phyloP scores from a whole-genome alignment of 2,329 filamentous ascomycete genomes.

The Ascochyta pisi region DNA sequence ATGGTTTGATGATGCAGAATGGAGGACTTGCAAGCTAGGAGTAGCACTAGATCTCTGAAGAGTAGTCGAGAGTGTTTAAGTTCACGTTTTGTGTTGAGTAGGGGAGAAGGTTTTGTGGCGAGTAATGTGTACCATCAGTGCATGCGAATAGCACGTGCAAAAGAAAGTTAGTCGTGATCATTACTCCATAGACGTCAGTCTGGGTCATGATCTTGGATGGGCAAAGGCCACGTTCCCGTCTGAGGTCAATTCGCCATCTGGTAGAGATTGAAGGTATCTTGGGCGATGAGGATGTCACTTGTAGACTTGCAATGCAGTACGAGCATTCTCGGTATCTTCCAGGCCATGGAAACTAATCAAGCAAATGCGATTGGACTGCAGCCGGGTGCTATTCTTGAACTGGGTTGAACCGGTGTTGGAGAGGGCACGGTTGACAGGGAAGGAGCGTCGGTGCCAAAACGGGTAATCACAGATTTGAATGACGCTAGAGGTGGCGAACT shows the following conservation, averaged over 20 bases:
- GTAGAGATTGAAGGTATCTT: not conserved
- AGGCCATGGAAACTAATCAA: not conserved
- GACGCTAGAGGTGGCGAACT: slow-evolving; percentile 12
- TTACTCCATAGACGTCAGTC: not conserved
- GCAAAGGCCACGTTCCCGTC: not conserved
- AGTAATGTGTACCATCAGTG: not conserved
- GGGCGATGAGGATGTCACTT: slow-evolving; percentile 1
- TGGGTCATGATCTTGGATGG: not conserved
- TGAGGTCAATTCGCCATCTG: not conserved
- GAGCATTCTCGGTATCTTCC: not conserved
- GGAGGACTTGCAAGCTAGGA: not conserved
- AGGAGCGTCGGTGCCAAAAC: slow-evolving; percentile 3
- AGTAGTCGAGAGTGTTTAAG: too few species aligned
- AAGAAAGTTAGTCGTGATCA: too few species aligned
- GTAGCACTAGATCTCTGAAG: too few species aligned
- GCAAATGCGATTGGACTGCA: slow-evolving; percentile 9
- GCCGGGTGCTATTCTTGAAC: not conserved
- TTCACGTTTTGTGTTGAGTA: too few species aligned
- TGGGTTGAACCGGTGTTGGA: not conserved
- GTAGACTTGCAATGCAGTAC: not conserved
- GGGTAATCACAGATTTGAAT: slow-evolving; percentile 4
- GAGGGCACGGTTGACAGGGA: not conserved
- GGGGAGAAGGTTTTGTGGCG: too few species aligned
- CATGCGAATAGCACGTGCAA: not conserved
- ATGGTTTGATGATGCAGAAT: not conserved